Conservation (phyloP, 192 early-diverging fungal genomes). For the Backusella parvicylindrica region DNA sequence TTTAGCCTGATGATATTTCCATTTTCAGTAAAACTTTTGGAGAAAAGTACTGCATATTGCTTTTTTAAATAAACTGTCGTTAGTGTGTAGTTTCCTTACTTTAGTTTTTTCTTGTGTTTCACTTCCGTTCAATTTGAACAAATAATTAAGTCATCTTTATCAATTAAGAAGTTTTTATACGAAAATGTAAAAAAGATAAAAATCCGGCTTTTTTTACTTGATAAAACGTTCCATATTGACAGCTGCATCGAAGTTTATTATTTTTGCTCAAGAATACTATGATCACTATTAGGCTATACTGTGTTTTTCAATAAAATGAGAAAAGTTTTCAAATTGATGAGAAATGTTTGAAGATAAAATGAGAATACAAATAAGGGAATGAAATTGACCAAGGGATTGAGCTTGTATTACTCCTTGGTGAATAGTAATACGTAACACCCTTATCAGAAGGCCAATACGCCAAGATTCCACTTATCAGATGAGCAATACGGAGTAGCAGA, state of each 20-base stretch:
- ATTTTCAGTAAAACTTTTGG: background rate
- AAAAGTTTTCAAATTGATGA: no score
- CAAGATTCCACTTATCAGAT: no score
- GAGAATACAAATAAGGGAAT: no score
- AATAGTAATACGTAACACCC: no score
- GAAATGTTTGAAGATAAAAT: no score
- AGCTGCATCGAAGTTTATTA: background rate
- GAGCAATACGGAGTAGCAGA: no score
- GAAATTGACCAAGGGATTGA: no score
- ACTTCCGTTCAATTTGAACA: background rate
- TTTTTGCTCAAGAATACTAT: background rate
- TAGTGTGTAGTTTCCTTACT: background rate
- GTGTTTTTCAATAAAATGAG: no score
- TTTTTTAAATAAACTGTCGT: background rate
- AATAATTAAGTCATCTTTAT: background rate
- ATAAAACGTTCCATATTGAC: background rate
- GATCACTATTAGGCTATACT: no score
- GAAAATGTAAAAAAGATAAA: background rate
- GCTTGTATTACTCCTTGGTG: no score
- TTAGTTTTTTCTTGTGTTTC: slow-evolving; percentile 1
- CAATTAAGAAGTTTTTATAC: background rate
- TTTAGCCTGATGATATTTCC: background rate
- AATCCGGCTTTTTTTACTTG: background rate
- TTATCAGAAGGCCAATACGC: no score
- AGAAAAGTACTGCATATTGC: background rate